phyloP scores from a whole-genome alignment of 108 stramenopile species.

The Nitzschia putrida region DNA sequence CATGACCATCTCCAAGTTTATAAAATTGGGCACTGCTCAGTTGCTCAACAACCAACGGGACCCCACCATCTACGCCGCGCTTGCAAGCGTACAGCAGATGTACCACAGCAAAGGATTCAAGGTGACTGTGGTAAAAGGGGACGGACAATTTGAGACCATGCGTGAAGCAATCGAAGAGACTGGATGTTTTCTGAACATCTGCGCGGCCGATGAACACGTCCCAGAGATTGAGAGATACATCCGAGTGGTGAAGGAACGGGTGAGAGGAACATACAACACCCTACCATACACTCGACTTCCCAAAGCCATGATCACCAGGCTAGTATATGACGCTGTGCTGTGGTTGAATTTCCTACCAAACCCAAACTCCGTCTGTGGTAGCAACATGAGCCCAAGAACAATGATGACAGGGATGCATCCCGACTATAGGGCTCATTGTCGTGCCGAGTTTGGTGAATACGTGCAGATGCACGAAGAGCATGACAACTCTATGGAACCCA shows the following conservation, averaged over 20 bases:
- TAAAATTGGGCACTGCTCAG: constrained; percentile 35
- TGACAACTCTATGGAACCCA: constrained; percentile 22
- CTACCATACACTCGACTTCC: constrained; percentile 43
- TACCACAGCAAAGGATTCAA: constrained; percentile 39
- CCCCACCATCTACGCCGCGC: background rate
- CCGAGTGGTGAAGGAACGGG: constrained; percentile 44
- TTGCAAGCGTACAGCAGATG: constrained; percentile 10
- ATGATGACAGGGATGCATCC: constrained; percentile 19
- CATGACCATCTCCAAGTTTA: constrained; percentile 28
- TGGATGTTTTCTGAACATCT: constrained; percentile 4
- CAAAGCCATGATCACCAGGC: constrained; percentile 14
- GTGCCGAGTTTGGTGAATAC: constrained; percentile 38
- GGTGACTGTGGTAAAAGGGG: constrained; percentile 15
- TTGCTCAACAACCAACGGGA: background rate
- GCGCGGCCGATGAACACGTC: constrained; percentile 42
- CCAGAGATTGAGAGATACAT: constrained; percentile 51
- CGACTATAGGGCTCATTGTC: constrained; percentile 15
- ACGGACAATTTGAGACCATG: constrained; percentile 44
- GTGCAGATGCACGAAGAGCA: constrained; percentile 50
- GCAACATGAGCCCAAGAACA: constrained; percentile 27
- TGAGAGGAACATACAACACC: constrained; percentile 18
- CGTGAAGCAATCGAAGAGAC: constrained; percentile 7
- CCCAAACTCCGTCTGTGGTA: constrained; percentile 13
- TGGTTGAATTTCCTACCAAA: constrained; percentile 33
- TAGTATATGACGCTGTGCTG: constrained; percentile 19